phyloP scores from a whole-genome alignment of 495 filamentous ascomycete genomes.

The Ramalina intermedia region DNA sequence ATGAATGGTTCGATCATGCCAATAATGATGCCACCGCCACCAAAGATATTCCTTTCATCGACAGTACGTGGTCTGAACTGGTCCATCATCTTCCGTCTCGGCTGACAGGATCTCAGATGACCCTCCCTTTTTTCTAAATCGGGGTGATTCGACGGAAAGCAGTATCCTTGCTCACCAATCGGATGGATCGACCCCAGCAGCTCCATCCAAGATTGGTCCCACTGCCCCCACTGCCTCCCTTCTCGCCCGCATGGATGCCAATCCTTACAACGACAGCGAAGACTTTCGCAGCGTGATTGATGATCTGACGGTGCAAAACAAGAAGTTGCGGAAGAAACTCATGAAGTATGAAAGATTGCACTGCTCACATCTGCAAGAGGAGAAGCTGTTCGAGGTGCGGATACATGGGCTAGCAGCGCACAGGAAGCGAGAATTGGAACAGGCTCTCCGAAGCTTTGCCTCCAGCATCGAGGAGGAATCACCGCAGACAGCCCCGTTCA shows the following conservation, averaged over 20 bases:
- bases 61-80: conserved; percentile 4
- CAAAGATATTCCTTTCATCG: conserved; percentile 8
- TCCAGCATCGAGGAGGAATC: conserved; percentile 16
- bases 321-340: conserved; percentile 53
- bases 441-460: conserved; percentile 52
- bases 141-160: conserved; percentile 29
- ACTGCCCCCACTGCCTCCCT: conserved; percentile 10
- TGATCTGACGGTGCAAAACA: conserved; percentile 55
- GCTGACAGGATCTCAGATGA: conserved; percentile 23
- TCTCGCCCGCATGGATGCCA: conserved; percentile 20
- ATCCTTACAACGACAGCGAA: conserved; percentile 27
- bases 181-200: not conserved
- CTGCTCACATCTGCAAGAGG: conserved; percentile 40
- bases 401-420: conserved; percentile 49
- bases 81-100: not conserved
- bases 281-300: conserved; percentile 56
- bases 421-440: conserved; percentile 61
- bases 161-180: conserved; percentile 5
- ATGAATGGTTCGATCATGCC: conserved; percentile 19
- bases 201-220: conserved; percentile 14
- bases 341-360: conserved; percentile 51
- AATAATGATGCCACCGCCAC: conserved; percentile 14
- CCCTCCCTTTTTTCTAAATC: conserved; percentile 35
- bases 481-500: not conserved
- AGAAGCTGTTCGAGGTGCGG: conserved; percentile 65